phyloP scores from a whole-genome alignment of 768 basidiomycete genomes.

The Jaapia argillacea region DNA sequence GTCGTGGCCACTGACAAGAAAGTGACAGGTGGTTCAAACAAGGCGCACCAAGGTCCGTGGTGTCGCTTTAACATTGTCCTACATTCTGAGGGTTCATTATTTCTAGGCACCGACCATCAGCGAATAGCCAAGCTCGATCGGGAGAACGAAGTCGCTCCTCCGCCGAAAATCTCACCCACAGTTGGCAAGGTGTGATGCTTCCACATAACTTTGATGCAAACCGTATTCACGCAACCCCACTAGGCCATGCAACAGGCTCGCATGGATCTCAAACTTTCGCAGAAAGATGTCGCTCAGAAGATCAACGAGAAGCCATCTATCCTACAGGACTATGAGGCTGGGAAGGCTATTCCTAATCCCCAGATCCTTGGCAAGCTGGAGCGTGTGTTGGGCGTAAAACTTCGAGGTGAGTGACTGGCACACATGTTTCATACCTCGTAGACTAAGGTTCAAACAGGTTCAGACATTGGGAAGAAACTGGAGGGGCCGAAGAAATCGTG shows the following conservation, averaged over 20 bases:
- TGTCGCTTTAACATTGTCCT: neutral
- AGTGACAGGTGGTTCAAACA: slow-evolving; percentile 56
- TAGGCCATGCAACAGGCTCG: slow-evolving; percentile 81
- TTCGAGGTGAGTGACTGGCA: slow-evolving; percentile 61
- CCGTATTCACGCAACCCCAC: slow-evolving; percentile 3
- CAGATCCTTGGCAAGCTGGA: slow-evolving; percentile 88
- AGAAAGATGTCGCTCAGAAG: slow-evolving; percentile 89
- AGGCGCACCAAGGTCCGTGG: slow-evolving; percentile 57
- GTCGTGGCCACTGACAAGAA: slow-evolving; percentile 84
- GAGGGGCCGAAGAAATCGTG: slow-evolving; percentile 67
- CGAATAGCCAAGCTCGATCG: slow-evolving; percentile 89
- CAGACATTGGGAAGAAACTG: slow-evolving; percentile 82
- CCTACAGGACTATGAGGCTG: slow-evolving; percentile 82
- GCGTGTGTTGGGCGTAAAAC: slow-evolving; percentile 74
- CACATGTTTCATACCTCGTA: neutral
- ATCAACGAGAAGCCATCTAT: slow-evolving; percentile 89
- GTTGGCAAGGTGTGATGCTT: slow-evolving; percentile 56
- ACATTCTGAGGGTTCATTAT: slow-evolving; percentile 18
- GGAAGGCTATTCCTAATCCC: slow-evolving; percentile 78
- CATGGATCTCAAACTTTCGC: slow-evolving; percentile 67
- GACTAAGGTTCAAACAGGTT: slow-evolving; percentile 28
- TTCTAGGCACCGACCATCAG: slow-evolving; percentile 92
- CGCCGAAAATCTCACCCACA: slow-evolving; percentile 61
- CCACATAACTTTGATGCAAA: too few species aligned
- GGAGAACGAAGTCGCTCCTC: slow-evolving; percentile 93